A percentile compares a stretch with the other conserved stretches of the same genome.
Evolutionary conservation across 2,329 filamentous ascomycete genomes (phyloP).

Genomic region (Ophiostoma australiae): DNA sequence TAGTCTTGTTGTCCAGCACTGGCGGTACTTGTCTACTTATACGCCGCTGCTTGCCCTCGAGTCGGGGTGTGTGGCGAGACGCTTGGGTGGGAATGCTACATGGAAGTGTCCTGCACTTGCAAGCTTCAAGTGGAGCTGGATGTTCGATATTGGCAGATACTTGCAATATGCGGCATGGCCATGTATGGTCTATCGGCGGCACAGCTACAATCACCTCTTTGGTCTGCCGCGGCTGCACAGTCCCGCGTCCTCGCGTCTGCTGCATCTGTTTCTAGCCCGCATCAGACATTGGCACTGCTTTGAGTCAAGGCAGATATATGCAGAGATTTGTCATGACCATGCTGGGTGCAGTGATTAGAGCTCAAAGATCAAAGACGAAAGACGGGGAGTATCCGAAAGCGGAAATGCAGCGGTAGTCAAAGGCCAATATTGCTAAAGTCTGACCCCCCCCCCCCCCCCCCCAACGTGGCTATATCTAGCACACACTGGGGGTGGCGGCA

Average conservation of each 20-base stretch:
- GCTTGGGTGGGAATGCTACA: background rate
- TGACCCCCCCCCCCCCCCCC: no score
- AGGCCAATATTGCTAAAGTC: background rate
- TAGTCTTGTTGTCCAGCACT: background rate
- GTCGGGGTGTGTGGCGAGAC: background rate
- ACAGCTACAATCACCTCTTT: background rate
- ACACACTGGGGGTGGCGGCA: no score
- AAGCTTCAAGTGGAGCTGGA: slow-evolving; percentile 6
- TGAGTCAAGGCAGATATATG: background rate
- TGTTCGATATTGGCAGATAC: background rate
- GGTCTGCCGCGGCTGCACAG: background rate
- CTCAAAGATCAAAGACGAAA: background rate
- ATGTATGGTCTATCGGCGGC: background rate
- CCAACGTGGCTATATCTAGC: background rate
- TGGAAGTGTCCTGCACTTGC: background rate
- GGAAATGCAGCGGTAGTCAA: background rate
- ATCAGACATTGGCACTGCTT: background rate
- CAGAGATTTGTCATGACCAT: background rate
- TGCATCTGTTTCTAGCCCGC: background rate
- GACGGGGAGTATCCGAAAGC: background rate
- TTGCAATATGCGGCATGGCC: background rate
- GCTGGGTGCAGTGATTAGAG: background rate
- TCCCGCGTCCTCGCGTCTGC: background rate
- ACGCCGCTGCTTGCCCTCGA: background rate
- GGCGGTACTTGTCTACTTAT: background rate